Evolutionary conservation across 1,284 basidiomycete species (phyloP).

Genomic region (Cryptococcus hybrid): DNA sequence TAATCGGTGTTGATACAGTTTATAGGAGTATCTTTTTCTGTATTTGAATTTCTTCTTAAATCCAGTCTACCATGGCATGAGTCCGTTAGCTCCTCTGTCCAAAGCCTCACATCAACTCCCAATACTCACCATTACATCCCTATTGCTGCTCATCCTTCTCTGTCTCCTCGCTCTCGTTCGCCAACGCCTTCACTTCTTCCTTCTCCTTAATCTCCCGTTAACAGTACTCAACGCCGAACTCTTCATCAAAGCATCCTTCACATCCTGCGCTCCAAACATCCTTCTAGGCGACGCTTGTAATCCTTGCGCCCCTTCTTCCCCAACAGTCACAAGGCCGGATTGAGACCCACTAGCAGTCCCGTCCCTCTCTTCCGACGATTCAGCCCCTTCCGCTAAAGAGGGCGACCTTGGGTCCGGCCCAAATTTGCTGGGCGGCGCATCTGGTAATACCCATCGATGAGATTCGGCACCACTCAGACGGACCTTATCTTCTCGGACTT

Average conservation of each 20-base stretch:
- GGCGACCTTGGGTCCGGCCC: slow-evolving; percentile 11
- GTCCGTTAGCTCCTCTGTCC: not conserved
- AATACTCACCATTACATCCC: slow-evolving; percentile 5
- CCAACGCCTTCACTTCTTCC: not conserved
- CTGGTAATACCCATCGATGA: slow-evolving; percentile 69
- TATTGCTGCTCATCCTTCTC: slow-evolving; percentile 14
- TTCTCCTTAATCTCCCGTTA: not conserved
- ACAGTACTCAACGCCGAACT: slow-evolving; percentile 1
- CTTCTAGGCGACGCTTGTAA: not conserved
- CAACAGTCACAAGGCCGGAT: not conserved
- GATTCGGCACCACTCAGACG: slow-evolving; percentile 62
- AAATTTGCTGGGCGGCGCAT: slow-evolving; percentile 52
- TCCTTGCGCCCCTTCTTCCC: slow-evolving; percentile 5
- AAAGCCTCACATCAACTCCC: not conserved
- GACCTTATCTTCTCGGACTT: slow-evolving; percentile 66
- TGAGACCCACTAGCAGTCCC: not conserved
- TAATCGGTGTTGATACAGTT: too few relatives aligned
- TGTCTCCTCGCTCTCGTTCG: slow-evolving; percentile 19
- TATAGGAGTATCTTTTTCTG: too few relatives aligned
- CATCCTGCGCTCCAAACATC: slow-evolving; percentile 22
- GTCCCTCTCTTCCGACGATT: not conserved
- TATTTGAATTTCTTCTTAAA: too few relatives aligned
- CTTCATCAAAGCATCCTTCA: slow-evolving; percentile 44
- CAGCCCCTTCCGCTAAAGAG: not conserved
- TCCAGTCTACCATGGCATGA: not conserved